These are phyloP conservation scores for Melanomma pulvis-pyrius DNA, from an alignment of 495 filamentous ascomycete species.

Conservation along the genomic window DNA sequence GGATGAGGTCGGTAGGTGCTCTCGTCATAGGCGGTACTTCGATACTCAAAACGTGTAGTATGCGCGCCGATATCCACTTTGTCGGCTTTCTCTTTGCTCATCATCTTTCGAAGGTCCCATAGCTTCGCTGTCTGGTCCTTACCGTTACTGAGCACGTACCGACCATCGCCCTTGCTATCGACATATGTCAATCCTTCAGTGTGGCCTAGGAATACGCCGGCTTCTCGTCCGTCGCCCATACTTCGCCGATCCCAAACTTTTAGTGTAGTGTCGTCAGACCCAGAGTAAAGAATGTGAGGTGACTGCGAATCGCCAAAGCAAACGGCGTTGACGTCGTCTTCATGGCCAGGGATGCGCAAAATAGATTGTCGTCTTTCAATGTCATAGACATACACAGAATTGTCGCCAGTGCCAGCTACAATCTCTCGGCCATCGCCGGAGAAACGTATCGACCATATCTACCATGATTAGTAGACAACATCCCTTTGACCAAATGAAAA, in stretches of 20 bases:
- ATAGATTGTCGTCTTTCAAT: conserved; percentile 75
- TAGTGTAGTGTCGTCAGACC: conserved; percentile 90
- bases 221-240: conserved; percentile 83
- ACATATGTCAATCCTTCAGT: conserved; percentile 94
- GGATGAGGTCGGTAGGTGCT: conserved; percentile 73
- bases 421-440: conserved; percentile 91
- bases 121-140: conserved; percentile 98
- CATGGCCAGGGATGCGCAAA: conserved; percentile 75
- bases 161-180: conserved; percentile 93
- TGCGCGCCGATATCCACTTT: conserved; percentile 56
- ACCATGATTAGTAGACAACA: conserved; percentile 19
- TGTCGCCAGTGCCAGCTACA: conserved; percentile 80
- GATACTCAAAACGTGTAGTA: conserved; percentile 82
- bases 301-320: conserved; percentile 89
- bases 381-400: conserved; percentile 89
- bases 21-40: conserved; percentile 70
- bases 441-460: conserved; percentile 88
- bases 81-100: conserved; percentile 67
- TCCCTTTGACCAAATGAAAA: not conserved
- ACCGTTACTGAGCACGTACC: conserved; percentile 90
- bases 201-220: conserved; percentile 91
- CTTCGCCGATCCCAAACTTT: conserved; percentile 96
- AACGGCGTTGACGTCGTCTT: conserved; percentile 93
- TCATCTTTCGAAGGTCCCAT: conserved; percentile 89
- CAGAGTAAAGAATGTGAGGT: conserved; percentile 94